Evolutionary conservation across 768 basidiomycete species (phyloP).

Genomic region (Pleurotus platypus): DNA sequence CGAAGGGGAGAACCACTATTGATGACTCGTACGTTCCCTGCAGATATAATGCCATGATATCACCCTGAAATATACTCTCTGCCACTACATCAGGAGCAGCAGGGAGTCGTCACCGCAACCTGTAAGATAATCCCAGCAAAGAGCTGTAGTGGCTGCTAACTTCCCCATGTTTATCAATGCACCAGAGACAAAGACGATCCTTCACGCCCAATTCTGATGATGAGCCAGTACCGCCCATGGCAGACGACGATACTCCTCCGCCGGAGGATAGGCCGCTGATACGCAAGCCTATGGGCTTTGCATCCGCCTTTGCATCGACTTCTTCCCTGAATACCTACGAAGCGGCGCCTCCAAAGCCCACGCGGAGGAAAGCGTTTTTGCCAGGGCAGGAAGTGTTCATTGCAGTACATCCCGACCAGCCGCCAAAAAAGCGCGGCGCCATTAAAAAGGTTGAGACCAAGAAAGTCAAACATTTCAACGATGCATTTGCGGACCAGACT

Average conservation of each 20-base stretch:
- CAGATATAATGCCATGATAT: not conserved
- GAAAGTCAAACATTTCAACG: constrained; percentile 26
- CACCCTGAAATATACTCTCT: not conserved
- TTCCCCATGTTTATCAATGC: not conserved
- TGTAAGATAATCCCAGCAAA: constrained; percentile 26
- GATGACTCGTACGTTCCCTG: constrained; percentile 2
- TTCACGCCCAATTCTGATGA: constrained; percentile 52
- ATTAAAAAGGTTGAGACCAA: constrained; percentile 21
- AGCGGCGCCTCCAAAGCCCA: constrained; percentile 21
- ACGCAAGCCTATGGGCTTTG: constrained; percentile 57
- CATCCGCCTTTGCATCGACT: constrained; percentile 24
- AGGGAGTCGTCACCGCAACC: constrained; percentile 49
- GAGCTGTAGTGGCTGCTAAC: not conserved
- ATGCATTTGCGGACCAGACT: constrained; percentile 43
- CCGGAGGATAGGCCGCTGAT: constrained; percentile 48
- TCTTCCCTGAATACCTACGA: constrained; percentile 39
- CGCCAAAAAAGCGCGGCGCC: constrained; percentile 12
- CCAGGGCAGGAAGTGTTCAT: constrained; percentile 47
- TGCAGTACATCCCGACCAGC: constrained; percentile 12
- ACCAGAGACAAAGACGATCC: constrained; percentile 41
- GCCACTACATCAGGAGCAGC: constrained; percentile 42
- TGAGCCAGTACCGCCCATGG: constrained; percentile 32
- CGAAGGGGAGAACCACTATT: not conserved
- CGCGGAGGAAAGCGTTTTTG: constrained; percentile 34
- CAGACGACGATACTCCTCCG: constrained; percentile 45